Evolutionary conservation across 148 eudicot species (phyloP).

Genomic region (Heliamphora exappendiculata): DNA sequence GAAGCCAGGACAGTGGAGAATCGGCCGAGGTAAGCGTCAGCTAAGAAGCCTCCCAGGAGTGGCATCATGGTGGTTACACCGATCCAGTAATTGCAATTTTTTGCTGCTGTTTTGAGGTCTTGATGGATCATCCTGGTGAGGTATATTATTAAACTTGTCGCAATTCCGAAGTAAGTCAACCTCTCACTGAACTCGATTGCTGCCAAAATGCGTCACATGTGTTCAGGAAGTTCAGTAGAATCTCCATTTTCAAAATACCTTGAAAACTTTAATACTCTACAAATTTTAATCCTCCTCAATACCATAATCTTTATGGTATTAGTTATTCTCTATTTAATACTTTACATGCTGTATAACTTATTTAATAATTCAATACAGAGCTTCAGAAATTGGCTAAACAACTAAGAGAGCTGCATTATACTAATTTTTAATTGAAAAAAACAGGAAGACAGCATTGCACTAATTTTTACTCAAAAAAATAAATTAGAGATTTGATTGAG

Average conservation of each 20-base stretch:
- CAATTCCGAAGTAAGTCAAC: conserved; percentile 72
- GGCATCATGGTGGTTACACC: conserved; percentile 83
- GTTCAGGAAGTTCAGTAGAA: neutral
- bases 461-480: too few relatives aligned
- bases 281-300: too few relatives aligned
- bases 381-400: too few relatives aligned
- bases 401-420: too few relatives aligned
- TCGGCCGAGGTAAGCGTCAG: conserved; percentile 73
- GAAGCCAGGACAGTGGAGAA: conserved; percentile 51
- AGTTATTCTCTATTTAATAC: too few relatives aligned
- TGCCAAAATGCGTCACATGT: conserved; percentile 17
- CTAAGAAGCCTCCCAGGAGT: conserved; percentile 69
- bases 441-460: too few relatives aligned
- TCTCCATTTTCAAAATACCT: neutral
- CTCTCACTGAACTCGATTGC: conserved; percentile 91
- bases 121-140: conserved; percentile 65
- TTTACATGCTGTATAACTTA: too few relatives aligned
- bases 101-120: conserved; percentile 72
- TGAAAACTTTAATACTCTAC: neutral
- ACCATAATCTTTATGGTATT: too few relatives aligned
- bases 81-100: conserved; percentile 55
- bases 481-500: too few relatives aligned
- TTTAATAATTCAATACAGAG: too few relatives aligned
- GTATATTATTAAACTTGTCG: conserved; percentile 67
- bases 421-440: too few relatives aligned